A percentile compares a stretch with the other conserved stretches of the same genome.
Conservation (phyloP, 768 basidiomycete species). For the Trametes elegans region DNA sequence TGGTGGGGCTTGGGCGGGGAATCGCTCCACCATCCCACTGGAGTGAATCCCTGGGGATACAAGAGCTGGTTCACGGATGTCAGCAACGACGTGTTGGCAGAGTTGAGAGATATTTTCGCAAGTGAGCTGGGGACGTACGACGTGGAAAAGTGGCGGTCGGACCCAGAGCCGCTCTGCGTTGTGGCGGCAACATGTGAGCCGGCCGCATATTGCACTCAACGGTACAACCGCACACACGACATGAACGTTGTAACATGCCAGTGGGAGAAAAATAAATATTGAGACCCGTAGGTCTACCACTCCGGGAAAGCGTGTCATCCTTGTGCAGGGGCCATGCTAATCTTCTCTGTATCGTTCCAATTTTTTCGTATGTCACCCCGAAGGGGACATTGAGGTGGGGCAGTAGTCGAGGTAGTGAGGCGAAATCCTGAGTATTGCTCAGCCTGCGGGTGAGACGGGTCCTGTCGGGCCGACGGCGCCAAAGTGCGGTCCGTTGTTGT, state of each 20-base stretch:
- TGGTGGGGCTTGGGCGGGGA: not conserved
- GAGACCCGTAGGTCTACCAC: conserved; percentile 61
- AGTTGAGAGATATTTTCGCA: not conserved
- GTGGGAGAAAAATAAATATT: conserved; percentile 36
- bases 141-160: no score
- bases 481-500: not conserved
- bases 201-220: no score
- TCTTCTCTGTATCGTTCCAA: conserved; percentile 99
- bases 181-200: no score
- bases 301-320: conserved; percentile 99
- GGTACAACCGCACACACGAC: no score
- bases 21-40: not conserved
- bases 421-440: not conserved
- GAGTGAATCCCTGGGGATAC: not conserved
- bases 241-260: no score
- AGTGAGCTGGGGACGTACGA: no score
- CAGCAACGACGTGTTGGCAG: not conserved
- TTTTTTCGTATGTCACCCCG: conserved; percentile 96
- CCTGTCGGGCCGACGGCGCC: not conserved
- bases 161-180: no score
- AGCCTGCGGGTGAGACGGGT: not conserved
- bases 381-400: conserved; percentile 59
- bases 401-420: no score
- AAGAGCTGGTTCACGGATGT: not conserved
- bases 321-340: conserved; percentile 99